Evolutionary conservation across 129 eudicot genomes (phyloP).

Genomic region (Sambucus nigra): DNA sequence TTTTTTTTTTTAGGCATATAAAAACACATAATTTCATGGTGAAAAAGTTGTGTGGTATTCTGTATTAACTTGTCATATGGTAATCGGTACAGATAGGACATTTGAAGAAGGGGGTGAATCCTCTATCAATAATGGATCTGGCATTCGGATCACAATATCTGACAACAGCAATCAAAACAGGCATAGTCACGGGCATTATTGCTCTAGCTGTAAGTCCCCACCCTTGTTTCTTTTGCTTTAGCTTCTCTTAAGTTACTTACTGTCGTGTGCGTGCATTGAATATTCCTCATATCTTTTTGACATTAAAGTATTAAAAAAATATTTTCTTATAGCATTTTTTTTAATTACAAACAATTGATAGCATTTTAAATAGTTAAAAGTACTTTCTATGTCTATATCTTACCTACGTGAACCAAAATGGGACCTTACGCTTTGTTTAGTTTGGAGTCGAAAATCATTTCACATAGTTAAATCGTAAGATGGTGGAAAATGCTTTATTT

Average conservation of each 20-base stretch:
- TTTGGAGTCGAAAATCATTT: too few species aligned
- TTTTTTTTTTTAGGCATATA: neutral
- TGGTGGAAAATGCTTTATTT: too few species aligned
- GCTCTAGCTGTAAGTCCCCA: slow-evolving; percentile 76
- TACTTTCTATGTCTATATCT: too few species aligned
- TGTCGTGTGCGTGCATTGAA: too few species aligned
- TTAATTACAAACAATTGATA: too few species aligned
- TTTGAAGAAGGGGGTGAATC: slow-evolving; percentile 89
- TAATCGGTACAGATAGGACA: slow-evolving; percentile 29
- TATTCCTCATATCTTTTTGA: too few species aligned
- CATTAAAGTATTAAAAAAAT: too few species aligned
- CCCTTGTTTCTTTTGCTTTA: slow-evolving; percentile 13
- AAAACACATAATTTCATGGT: neutral
- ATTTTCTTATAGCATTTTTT: too few species aligned
- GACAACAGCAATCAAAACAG: slow-evolving; percentile 73
- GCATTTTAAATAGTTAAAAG: too few species aligned
- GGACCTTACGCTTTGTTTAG: too few species aligned
- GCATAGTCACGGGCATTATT: slow-evolving; percentile 93
- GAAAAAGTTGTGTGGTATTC: neutral
- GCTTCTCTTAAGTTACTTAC: neutral
- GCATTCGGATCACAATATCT: slow-evolving; percentile 59
- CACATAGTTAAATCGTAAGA: too few species aligned
- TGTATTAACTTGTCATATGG: neutral
- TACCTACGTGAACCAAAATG: too few species aligned
- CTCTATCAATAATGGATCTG: slow-evolving; percentile 65